Evolutionary conservation across 805 yeast species (phyloP).

Genomic region (Kluyveromyces dobzhanskii): DNA sequence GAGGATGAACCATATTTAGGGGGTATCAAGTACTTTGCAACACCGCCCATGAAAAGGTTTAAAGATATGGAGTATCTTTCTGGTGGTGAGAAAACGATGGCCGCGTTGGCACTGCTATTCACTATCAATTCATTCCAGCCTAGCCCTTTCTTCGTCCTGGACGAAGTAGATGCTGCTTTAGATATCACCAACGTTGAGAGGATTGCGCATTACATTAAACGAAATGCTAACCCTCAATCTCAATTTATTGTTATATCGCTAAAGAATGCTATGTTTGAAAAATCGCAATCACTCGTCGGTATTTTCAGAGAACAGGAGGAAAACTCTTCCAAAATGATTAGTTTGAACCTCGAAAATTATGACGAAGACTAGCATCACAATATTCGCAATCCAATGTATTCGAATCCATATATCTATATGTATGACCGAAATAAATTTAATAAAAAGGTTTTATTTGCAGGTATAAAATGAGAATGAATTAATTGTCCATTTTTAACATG

Average conservation of each 20-base stretch:
- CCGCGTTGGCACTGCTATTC: slow-evolving; percentile 86
- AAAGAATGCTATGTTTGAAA: slow-evolving; percentile 79
- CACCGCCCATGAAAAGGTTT: slow-evolving; percentile 93
- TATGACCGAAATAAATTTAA: no score
- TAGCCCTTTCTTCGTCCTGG: slow-evolving; percentile 91
- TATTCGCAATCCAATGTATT: no score
- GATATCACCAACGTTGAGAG: slow-evolving; percentile 81
- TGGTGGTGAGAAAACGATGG: slow-evolving; percentile 96
- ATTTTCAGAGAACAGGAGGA: slow-evolving; percentile 75
- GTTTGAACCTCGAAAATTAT: slow-evolving; percentile 61
- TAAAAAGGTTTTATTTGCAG: no score
- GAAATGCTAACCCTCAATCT: slow-evolving; percentile 65
- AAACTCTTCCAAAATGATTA: slow-evolving; percentile 65
- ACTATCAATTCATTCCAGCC: slow-evolving; percentile 88
- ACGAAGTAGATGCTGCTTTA: slow-evolving; percentile 97
- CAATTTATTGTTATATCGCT: slow-evolving; percentile 92
- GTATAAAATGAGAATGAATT: no score
- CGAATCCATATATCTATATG: no score
- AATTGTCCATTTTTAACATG: no score
- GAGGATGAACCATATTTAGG: slow-evolving; percentile 81
- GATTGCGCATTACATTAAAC: slow-evolving; percentile 77
- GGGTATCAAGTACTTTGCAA: slow-evolving; percentile 85
- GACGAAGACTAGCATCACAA: slow-evolving; percentile 27
- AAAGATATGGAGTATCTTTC: slow-evolving; percentile 86
- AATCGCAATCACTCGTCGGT: slow-evolving; percentile 86